Evolutionary conservation across 1,284 basidiomycete genomes (phyloP).

Genomic region (Agaricales sp.): DNA sequence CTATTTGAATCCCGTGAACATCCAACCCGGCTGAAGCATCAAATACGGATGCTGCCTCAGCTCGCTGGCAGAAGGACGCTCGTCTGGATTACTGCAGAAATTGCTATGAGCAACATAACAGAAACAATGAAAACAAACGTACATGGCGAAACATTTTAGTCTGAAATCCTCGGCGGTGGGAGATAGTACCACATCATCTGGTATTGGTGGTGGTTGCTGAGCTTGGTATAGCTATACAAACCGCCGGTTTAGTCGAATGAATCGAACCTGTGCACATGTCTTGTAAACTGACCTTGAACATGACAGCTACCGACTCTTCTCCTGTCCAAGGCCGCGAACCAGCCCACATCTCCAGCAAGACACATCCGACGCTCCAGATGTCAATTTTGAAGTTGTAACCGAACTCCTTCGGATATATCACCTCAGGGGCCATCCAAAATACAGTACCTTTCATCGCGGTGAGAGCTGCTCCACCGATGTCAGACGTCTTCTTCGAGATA

Average conservation of each 20-base stretch:
- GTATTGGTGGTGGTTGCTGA: constrained; percentile 82
- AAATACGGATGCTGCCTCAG: constrained; percentile 84
- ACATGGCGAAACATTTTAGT: constrained; percentile 86
- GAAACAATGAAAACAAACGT: constrained; percentile 19
- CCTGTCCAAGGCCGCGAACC: constrained; percentile 58
- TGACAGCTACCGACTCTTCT: constrained; percentile 23
- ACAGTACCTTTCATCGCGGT: constrained; percentile 96
- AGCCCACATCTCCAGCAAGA: constrained; percentile 75
- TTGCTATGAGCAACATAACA: constrained; percentile 8
- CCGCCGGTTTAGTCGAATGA: constrained; percentile 2
- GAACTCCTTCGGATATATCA: constrained; percentile 75
- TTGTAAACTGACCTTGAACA: constrained; percentile 23
- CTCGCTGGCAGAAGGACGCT: constrained; percentile 78
- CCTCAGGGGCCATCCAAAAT: constrained; percentile 99
- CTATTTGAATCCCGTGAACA: constrained; percentile 42
- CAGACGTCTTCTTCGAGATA: constrained; percentile 86
- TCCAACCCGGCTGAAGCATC: constrained; percentile 64
- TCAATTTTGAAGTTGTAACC: constrained; percentile 94
- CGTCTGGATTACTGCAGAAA: constrained; percentile 65
- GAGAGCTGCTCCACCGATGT: constrained; percentile 70
- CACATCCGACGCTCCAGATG: constrained; percentile 75
- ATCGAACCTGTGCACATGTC: neutral
- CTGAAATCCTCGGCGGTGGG: constrained; percentile 81
- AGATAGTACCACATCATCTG: constrained; percentile 70
- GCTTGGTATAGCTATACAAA: constrained; percentile 63